Conservation (phyloP, 257 asterid genomes). For the Cruciata laevipes region DNA sequence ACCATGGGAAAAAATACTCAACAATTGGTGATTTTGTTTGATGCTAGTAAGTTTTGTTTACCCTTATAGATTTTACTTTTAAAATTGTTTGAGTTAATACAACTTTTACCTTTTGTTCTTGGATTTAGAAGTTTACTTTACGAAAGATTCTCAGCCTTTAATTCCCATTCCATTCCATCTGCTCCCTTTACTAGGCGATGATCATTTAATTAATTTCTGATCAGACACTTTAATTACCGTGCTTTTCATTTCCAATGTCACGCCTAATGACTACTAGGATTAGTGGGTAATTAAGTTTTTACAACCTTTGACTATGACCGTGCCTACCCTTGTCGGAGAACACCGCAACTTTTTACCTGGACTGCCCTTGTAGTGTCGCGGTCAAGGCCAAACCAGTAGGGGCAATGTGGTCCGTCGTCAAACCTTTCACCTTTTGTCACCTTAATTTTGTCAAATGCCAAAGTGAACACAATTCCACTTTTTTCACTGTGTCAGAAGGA, state of each 20-base stretch:
- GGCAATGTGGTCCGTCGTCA: conserved; percentile 34
- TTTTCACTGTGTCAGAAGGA: conserved; percentile 38
- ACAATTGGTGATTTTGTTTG: conserved; percentile 73
- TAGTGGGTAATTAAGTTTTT: conserved; percentile 26
- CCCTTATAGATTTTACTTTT: background rate
- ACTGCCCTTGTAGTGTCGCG: conserved; percentile 55
- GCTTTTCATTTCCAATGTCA: conserved; percentile 45
- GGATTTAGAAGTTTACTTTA: background rate
- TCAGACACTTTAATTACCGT: background rate
- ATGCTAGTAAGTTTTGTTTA: conserved; percentile 63
- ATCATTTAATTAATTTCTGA: background rate
- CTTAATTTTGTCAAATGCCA: conserved; percentile 19
- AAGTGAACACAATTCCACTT: conserved; percentile 48
- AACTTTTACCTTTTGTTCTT: conserved; percentile 3
- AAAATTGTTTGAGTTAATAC: background rate
- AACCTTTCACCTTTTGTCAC: background rate
- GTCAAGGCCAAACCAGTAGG: conserved; percentile 24
- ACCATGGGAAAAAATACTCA: conserved; percentile 71
- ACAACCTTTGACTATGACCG: conserved; percentile 10
- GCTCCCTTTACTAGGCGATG: conserved; percentile 21
- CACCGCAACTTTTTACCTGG: conserved; percentile 38
- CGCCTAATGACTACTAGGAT: conserved; percentile 46
- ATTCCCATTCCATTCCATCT: conserved; percentile 46
- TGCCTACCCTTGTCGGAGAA: conserved; percentile 28
- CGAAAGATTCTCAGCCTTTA: conserved; percentile 5